A percentile compares a stretch with the other conserved stretches of the same genome.
phyloP scores from a whole-genome alignment of 768 basidiomycete genomes.

The Tulasnella sp. region DNA sequence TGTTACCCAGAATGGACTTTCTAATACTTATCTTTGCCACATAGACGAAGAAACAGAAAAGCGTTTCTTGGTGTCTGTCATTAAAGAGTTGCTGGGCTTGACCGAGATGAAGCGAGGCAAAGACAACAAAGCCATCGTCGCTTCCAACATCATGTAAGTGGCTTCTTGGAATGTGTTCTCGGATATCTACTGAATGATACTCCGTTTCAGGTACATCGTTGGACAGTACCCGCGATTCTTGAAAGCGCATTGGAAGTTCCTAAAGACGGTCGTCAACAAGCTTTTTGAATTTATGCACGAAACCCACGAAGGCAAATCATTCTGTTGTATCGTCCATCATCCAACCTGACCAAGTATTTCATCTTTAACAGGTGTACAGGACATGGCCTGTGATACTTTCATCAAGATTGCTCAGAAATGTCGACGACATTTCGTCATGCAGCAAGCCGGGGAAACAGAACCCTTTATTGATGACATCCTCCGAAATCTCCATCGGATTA shows the following conservation, averaged over 20 bases:
- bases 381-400: conserved; percentile 99
- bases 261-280: conserved; percentile 99
- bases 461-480: conserved; percentile 98
- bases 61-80: conserved; percentile 96
- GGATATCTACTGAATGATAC: conserved; percentile 34
- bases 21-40: neutral
- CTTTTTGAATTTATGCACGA: conserved; percentile 99
- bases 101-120: conserved; percentile 99
- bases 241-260: conserved; percentile 99
- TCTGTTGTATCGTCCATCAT: no score
- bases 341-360: no score
- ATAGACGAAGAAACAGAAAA: conserved; percentile 98
- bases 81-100: conserved; percentile 94
- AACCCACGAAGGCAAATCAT: conserved; percentile 97
- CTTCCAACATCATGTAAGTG: conserved; percentile 70
- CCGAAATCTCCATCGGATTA: conserved; percentile 82
- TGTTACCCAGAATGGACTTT: neutral
- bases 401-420: conserved; percentile 99
- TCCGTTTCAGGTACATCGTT: conserved; percentile 62
- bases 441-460: conserved; percentile 92
- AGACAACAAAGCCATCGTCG: conserved; percentile 99
- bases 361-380: conserved; percentile 83
- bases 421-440: conserved; percentile 95
- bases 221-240: conserved; percentile 99
- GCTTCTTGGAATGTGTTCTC: neutral